Base-by-base conservation (phyloP, 116 monocot genomes). In the Posidonia oceanica region DNA sequence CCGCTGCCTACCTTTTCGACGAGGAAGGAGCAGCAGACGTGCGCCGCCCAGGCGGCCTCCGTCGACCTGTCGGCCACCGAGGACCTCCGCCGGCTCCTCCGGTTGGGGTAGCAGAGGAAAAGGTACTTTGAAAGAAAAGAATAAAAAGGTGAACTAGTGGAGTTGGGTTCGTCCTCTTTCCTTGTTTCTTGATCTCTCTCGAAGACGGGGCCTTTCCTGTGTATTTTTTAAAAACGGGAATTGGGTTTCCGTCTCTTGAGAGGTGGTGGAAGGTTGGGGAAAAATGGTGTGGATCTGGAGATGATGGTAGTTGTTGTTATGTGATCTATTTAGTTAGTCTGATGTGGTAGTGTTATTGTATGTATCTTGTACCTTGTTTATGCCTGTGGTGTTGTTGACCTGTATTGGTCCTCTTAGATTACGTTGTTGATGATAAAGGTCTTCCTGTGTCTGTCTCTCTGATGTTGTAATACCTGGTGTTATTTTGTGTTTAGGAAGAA, bases 1-100 rank as follows among this genome's bases (percentile, higher is more conserved):
- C 82, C 82, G 52, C 39, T 82, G 61, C 82, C 82, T 65, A 67
- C 51, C 10, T 81, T 81, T 22, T 38, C 66, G 4, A 16, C 7
- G 59, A 72, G 36, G 63, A 69, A 41, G 60, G 39, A 8, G 12
- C 39, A 51, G 57, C 36, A 36, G 17, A 14, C 58, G 7, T 56
- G 70, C n/a, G 69, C 15, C 3, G 40, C 36, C 23, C 55, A 37
- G 0, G 59, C 4, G 1, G 52, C 37, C 16, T 18, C 54, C 8
- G 74, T 77, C 37, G 74, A 82, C 15, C 52, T 41, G 21, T 73
- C 69, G 39, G 81, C 82, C 13, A 82, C 82, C 14, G 16, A 54
- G 44, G 74, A 71, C 21, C 74, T 82, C 5, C 56, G 77, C 18
- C 63, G 74, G 13, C 67, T 82, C 10, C 73, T 81, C n/a, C 68